A percentile compares a stretch with the other conserved stretches of the same genome.
phyloP scores from a whole-genome alignment of 2,329 filamentous ascomycete species.

The Apiospora sp. region DNA sequence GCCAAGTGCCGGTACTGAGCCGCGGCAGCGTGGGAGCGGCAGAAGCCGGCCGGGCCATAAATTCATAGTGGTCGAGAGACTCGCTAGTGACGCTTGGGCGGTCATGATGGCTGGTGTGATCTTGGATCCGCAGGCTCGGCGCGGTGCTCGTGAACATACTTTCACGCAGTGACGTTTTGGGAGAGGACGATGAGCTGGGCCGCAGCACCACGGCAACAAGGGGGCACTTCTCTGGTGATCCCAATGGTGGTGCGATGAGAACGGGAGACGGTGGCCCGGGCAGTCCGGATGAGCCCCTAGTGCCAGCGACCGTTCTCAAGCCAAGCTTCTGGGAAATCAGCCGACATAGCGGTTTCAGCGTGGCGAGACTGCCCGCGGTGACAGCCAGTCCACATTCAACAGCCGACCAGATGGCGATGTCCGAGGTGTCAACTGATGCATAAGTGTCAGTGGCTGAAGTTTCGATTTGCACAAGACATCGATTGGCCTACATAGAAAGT shows the following conservation, averaged over 20 bases:
- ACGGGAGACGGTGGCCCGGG: not conserved
- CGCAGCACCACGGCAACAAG: not conserved
- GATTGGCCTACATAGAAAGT: slow-evolving; percentile 13
- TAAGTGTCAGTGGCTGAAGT: not conserved
- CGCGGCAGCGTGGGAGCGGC: not conserved
- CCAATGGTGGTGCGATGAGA: not conserved
- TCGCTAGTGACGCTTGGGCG: not conserved
- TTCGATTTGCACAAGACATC: not conserved
- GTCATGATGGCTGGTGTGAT: not conserved
- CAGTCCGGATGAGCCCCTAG: not conserved
- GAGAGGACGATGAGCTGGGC: not conserved
- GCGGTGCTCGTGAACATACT: not conserved
- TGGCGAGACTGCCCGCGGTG: slow-evolving; percentile 27
- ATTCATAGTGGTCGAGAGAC: not conserved
- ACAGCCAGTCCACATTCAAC: slow-evolving; percentile 26
- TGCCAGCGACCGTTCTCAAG: not conserved
- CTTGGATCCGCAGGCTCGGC: not conserved
- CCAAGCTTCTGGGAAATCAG: not conserved
- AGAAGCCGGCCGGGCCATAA: not conserved
- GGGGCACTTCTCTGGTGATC: too few species aligned
- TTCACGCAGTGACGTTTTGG: not conserved
- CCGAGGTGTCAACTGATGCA: not conserved
- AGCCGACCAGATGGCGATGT: slow-evolving; percentile 28
- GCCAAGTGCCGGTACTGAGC: not conserved
- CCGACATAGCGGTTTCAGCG: slow-evolving; percentile 27